phyloP scores from a whole-genome alignment of 352 stramenopile species.

The Phytophthora europaea region DNA sequence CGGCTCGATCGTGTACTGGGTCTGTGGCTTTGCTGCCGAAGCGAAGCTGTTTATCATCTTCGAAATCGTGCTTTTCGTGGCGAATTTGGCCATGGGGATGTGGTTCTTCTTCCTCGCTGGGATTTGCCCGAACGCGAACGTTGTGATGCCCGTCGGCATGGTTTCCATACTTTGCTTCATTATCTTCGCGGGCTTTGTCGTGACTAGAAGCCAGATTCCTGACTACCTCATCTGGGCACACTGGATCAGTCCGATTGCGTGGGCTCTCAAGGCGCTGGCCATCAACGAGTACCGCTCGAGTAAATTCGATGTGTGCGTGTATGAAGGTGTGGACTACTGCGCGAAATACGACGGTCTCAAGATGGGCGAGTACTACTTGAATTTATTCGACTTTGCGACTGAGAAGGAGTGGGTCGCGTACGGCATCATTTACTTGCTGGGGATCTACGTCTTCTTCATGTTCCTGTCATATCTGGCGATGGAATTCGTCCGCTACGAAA shows the following conservation, averaged over 20 bases:
- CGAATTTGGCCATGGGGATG: constrained; percentile 17
- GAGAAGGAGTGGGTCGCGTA: constrained; percentile 18
- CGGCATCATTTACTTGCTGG: constrained; percentile 17
- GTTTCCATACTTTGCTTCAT: not conserved
- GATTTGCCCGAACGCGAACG: not conserved
- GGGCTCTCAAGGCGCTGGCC: constrained; percentile 18
- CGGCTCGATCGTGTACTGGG: constrained; percentile 20
- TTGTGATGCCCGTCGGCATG: constrained; percentile 1
- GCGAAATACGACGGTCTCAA: constrained; percentile 21
- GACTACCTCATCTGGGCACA: constrained; percentile 6
- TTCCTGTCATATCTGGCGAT: constrained; percentile 22
- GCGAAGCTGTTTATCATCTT: constrained; percentile 23
- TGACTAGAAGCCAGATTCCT: constrained; percentile 1
- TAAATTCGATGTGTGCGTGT: constrained; percentile 32
- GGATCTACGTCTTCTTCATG: constrained; percentile 23
- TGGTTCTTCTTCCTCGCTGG: constrained; percentile 21
- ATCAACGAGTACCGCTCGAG: constrained; percentile 39
- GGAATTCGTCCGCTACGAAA: constrained; percentile 24
- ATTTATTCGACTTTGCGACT: constrained; percentile 22
- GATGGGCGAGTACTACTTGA: constrained; percentile 25
- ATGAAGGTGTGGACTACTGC: constrained; percentile 31
- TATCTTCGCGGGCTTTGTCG: constrained; percentile 1
- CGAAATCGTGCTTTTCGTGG: constrained; percentile 16
- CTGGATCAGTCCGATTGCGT: constrained; percentile 43
- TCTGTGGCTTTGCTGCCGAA: constrained; percentile 15